Conservation (phyloP, 1,139 yeast genomes). For the Hemisphaericaspora subhashii region DNA sequence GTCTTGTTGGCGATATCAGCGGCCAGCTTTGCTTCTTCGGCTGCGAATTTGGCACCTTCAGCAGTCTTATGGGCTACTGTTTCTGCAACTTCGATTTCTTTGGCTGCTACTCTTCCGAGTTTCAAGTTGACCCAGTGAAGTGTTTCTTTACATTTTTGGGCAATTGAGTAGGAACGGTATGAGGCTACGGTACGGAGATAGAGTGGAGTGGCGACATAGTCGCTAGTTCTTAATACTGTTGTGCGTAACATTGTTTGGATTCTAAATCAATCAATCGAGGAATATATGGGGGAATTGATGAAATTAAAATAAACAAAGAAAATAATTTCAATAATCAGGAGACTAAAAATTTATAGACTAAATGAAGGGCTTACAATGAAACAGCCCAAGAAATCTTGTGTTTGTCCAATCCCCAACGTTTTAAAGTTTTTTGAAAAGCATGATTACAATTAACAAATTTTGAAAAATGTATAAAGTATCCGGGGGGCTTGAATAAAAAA, state of each 20-base stretch:
- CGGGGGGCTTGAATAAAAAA: too few species aligned
- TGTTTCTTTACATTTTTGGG: conserved; percentile 37
- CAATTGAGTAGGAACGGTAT: conserved; percentile 24
- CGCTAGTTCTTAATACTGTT: conserved; percentile 6
- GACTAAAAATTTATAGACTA: too few species aligned
- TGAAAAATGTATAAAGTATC: too few species aligned
- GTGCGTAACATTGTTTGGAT: conserved; percentile 7
- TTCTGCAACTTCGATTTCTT: conserved; percentile 8
- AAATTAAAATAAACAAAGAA: too few species aligned
- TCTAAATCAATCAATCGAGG: too few species aligned
- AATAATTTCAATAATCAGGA: too few species aligned
- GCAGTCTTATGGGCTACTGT: conserved; percentile 22
- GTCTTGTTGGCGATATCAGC: conserved; percentile 21
- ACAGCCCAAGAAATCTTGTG: too few species aligned
- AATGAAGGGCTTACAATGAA: too few species aligned
- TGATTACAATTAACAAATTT: too few species aligned
- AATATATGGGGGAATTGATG: too few species aligned
- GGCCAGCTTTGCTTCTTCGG: conserved; percentile 14
- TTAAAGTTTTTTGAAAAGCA: too few species aligned
- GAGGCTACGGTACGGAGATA: conserved; percentile 9
- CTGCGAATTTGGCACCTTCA: conserved; percentile 23
- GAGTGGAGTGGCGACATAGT: background rate
- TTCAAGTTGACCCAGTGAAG: conserved; percentile 31
- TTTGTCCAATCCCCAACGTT: too few species aligned
- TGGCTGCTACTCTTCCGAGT: conserved; percentile 9